A percentile compares a stretch with the other conserved stretches of the same genome.
Evolutionary conservation across 176 grass and related monocot species (phyloP).

Genomic region (Pontederia crassipes): DNA sequence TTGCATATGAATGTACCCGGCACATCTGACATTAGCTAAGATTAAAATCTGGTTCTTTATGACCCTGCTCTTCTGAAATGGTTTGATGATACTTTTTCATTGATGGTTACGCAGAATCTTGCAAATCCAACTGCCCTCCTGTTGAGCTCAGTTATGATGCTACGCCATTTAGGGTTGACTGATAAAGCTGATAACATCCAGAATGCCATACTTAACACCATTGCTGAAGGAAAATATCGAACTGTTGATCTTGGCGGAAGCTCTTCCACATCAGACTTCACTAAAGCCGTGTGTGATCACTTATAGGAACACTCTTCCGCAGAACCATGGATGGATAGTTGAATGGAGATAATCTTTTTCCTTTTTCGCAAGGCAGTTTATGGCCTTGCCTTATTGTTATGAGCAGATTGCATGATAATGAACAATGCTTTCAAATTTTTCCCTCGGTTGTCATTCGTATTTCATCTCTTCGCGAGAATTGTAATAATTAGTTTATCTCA

Average conservation of each 20-base stretch:
- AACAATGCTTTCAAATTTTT: too few relatives aligned
- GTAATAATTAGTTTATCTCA: too few relatives aligned
- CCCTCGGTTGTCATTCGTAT: too few relatives aligned
- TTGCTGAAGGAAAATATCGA: conserved; percentile 62
- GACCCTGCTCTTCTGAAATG: background rate
- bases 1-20: background rate
- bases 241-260: conserved; percentile 79
- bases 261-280: conserved; percentile 71
- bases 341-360: too few relatives aligned
- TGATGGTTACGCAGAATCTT: conserved; percentile 49
- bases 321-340: too few relatives aligned
- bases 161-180: conserved; percentile 71
- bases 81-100: background rate
- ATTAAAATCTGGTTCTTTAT: background rate
- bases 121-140: conserved; percentile 89
- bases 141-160: conserved; percentile 94
- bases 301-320: conserved; percentile 24
- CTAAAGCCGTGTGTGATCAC: conserved; percentile 74
- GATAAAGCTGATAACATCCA: conserved; percentile 83
- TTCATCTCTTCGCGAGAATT: too few relatives aligned
- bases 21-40: background rate
- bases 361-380: too few relatives aligned
- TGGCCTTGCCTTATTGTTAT: too few relatives aligned
- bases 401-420: too few relatives aligned
- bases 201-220: conserved; percentile 68